These are phyloP conservation scores for Hemerocallis citrina DNA, from an alignment of 106 monocot species.

Conservation along the genomic window DNA sequence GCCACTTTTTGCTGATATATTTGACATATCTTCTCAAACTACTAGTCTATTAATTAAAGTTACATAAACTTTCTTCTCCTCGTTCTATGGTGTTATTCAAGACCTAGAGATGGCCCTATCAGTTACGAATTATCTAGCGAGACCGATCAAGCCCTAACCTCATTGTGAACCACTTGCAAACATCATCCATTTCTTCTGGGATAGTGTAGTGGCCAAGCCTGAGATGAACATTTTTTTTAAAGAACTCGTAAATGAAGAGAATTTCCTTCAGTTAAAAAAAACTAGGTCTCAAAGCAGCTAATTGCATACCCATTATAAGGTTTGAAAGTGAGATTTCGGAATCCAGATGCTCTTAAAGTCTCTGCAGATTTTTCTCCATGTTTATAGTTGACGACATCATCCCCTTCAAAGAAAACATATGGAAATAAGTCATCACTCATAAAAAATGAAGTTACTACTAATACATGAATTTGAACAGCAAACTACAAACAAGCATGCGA, in stretches of 20 bases:
- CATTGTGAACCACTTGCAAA: conserved; percentile 72
- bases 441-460: too few relatives aligned
- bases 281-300: not conserved
- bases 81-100: not conserved
- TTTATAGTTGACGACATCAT: conserved; percentile 84
- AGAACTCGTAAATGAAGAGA: not conserved
- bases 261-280: not conserved
- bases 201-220: conserved; percentile 91
- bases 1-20: not conserved
- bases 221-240: conserved; percentile 17
- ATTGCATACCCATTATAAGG: conserved; percentile 55
- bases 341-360: conserved; percentile 49
- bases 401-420: conserved; percentile 29
- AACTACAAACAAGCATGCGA: too few relatives aligned
- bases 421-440: too few relatives aligned
- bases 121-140: conserved; percentile 8
- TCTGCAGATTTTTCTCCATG: conserved; percentile 76
- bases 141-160: conserved; percentile 58
- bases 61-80: not conserved
- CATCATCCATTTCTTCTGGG: conserved; percentile 97
- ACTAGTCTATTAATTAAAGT: not conserved
- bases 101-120: not conserved
- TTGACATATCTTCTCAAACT: not conserved
- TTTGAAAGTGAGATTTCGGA: conserved; percentile 60
- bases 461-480: too few relatives aligned